These are phyloP conservation scores for Plasmodiophora brassicae DNA, from an alignment of 208 protist genomes.

Conservation along the genomic window DNA sequence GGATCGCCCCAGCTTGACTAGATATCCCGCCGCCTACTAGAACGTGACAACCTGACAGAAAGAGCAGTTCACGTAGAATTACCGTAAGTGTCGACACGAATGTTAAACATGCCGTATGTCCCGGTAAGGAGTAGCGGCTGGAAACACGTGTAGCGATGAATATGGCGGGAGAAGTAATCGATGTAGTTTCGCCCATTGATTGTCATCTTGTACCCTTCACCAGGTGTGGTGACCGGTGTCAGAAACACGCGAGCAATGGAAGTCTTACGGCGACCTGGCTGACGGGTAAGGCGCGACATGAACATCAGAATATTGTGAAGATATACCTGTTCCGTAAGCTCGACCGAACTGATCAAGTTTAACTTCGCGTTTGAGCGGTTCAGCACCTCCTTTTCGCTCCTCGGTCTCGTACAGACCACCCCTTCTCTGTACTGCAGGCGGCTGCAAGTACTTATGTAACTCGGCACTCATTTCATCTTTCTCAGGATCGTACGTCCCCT, in stretches of 20 bases:
- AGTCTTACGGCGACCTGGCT: not conserved
- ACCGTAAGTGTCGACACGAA: not conserved
- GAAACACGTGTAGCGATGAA: not conserved
- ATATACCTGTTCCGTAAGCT: slow-evolving; percentile 10
- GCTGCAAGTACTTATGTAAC: not conserved
- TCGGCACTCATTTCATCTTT: not conserved
- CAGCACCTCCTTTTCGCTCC: too few species aligned
- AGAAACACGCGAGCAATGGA: not conserved
- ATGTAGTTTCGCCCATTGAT: slow-evolving; percentile 24
- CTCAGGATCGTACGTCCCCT: not conserved
- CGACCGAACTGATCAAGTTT: not conserved
- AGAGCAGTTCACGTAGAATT: not conserved
- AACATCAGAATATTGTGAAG: not conserved
- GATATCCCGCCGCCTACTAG: not conserved
- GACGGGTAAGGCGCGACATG: not conserved
- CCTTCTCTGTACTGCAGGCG: too few species aligned
- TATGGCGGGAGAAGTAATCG: not conserved
- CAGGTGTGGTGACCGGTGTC: not conserved
- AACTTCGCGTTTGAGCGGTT: not conserved
- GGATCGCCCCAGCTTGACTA: not conserved
- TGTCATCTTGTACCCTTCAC: not conserved
- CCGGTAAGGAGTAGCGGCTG: not conserved
- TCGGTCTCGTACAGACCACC: too few species aligned
- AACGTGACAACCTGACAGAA: not conserved
- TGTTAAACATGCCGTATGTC: not conserved